A percentile compares a stretch with the other conserved stretches of the same genome.
These are phyloP conservation scores for Verticillium nubilum DNA, from an alignment of 2,329 filamentous ascomycete genomes.

Conservation along the genomic window DNA sequence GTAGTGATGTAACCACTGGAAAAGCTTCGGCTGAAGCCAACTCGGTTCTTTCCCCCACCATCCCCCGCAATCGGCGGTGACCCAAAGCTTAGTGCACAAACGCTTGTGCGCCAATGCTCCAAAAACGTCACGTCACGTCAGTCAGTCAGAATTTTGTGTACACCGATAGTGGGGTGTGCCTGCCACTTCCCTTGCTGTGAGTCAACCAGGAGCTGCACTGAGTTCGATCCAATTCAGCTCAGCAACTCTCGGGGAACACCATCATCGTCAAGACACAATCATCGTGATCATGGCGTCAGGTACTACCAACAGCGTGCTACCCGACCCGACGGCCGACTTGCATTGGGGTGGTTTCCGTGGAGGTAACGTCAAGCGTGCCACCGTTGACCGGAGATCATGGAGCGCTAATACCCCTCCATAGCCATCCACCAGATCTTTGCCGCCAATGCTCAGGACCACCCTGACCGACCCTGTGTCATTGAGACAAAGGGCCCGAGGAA, in stretches of 20 bases:
- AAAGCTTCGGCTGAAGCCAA: neutral
- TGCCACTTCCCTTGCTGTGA: neutral
- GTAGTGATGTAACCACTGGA: neutral
- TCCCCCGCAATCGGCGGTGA: neutral
- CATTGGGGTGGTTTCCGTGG: slow-evolving; percentile 61
- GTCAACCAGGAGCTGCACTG: neutral
- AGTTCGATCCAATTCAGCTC: neutral
- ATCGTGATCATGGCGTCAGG: neutral
- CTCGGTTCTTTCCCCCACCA: neutral
- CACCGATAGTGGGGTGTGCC: neutral
- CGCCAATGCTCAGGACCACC: slow-evolving; percentile 60
- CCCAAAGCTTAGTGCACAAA: neutral
- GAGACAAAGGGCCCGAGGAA: slow-evolving; percentile 34
- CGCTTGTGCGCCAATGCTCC: neutral
- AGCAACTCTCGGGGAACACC: neutral
- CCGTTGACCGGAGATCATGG: neutral
- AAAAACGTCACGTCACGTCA: neutral
- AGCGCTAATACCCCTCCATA: neutral
- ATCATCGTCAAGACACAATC: neutral
- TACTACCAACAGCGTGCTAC: slow-evolving; percentile 26
- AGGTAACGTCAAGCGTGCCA: slow-evolving; percentile 9
- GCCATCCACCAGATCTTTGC: slow-evolving; percentile 67
- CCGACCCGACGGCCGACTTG: slow-evolving; percentile 62
- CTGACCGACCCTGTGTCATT: slow-evolving; percentile 48
- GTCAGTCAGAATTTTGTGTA: neutral